Base-by-base conservation (phyloP, 2,329 filamentous ascomycete species). In the Samsoniella hepiali region DNA sequence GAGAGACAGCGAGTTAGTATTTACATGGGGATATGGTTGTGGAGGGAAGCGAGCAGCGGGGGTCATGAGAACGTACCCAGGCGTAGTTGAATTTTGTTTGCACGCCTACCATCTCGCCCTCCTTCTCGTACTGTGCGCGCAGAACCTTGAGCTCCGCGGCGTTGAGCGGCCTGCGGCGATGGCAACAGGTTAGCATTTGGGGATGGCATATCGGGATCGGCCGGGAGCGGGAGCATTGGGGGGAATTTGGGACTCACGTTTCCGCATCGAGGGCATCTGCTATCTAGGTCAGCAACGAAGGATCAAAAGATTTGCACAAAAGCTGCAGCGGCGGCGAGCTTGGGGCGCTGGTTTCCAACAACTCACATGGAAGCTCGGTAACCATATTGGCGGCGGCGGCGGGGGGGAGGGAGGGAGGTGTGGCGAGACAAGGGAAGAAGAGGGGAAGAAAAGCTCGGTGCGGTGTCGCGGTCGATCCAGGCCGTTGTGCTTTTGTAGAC, bases 61-160 rank as follows among this genome's bases (percentile, higher is more conserved):
- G 34, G n/a, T 8, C 4, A 31, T 17, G 50, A 51, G 42, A 42
- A 69, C 82, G 63, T 86, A 96, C 93, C 95, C 95, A 99, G 74
- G 95, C 94, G 77, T 94, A 98, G 87, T 99, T 99, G 86, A 99
- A 99, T 76, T 98, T 98, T 66, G 95, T 99, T 78, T 99, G 95
- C 47, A 99, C 86, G 65, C 94, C 93, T 65, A 97, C 94, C 82
- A 96, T 96, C 72, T 96, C 91, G 69, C 94, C 95, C 79, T 99
- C 95, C 75, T 97, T 97, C 75, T 98, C 94, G 76, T 95, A 99
- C 77, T 99, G 95, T 65, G 91, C 84, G 68, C 94, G 91, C 61
- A 99, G 84, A 67, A 98, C 95, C 76, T 93, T 88, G 65, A 99
- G 89, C 78, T 99, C 95, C 58, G 91, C 90, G 63, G 91, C 87